These are phyloP conservation scores for Diaporthe caulivora DNA, from an alignment of 2,329 filamentous ascomycete genomes.

Conservation along the genomic window DNA sequence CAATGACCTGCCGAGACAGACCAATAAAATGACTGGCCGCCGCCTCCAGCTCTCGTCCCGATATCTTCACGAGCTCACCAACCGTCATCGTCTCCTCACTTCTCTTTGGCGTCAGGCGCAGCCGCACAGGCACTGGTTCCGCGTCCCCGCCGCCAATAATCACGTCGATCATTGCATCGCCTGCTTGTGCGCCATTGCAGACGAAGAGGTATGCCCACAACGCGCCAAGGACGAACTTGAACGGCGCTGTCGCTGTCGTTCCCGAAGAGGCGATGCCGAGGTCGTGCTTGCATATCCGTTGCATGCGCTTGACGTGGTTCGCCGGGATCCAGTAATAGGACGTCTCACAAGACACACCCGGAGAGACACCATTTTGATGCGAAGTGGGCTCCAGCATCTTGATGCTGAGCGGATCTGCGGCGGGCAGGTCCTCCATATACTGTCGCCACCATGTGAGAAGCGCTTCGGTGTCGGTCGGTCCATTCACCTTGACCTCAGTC, in stretches of 20 bases:
- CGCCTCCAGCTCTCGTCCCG: not conserved
- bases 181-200: no score
- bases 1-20: not conserved
- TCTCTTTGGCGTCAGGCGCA: not conserved
- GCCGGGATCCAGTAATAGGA: not conserved
- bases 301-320: conserved; percentile 1
- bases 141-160: not conserved
- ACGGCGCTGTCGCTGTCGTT: not conserved
- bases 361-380: not conserved
- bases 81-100: not conserved
- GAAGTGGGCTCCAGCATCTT: not conserved
- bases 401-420: not conserved
- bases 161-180: not conserved
- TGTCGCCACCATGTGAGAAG: conserved; percentile 1
- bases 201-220: not conserved
- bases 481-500: not conserved
- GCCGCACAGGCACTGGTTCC: not conserved
- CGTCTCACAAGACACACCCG: not conserved
- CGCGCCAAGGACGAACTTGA: conserved; percentile 2
- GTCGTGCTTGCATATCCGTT: conserved; percentile 6
- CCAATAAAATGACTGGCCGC: not conserved
- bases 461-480: not conserved
- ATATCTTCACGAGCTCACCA: not conserved
- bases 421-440: not conserved
- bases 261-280: not conserved